phyloP scores from a whole-genome alignment of 192 early-diverging fungal genomes.

The Bifiguratus adelaidae region DNA sequence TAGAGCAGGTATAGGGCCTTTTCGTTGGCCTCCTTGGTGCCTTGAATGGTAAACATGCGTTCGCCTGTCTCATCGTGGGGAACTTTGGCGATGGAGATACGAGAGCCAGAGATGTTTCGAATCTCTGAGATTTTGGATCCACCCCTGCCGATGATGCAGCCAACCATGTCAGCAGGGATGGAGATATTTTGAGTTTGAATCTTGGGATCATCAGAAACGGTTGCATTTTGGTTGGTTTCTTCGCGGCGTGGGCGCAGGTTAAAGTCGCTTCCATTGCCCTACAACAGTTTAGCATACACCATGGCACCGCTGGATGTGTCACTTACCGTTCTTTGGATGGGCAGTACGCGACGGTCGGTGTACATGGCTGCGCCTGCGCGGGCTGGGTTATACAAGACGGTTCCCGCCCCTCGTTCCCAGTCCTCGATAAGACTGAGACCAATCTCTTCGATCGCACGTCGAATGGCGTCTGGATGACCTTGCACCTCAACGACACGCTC shows the following conservation, averaged over 20 bases:
- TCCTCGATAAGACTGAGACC: conserved; percentile 80
- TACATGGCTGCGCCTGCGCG: no score
- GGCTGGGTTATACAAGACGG: conserved; percentile 77
- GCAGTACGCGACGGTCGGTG: no score
- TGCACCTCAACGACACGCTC: conserved; percentile 87
- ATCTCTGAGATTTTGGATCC: conserved; percentile 78
- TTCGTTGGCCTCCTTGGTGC: conserved; percentile 77
- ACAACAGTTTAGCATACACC: no score
- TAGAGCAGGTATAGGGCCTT: conserved; percentile 88
- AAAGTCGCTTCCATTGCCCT: conserved; percentile 34
- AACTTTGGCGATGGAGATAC: conserved; percentile 84
- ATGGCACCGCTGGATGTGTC: no score
- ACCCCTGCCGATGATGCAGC: conserved; percentile 93
- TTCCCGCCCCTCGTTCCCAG: conserved; percentile 71
- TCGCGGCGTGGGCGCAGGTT: conserved; percentile 15
- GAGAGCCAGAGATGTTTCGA: conserved; percentile 66
- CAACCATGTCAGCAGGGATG: conserved; percentile 93
- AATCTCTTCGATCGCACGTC: conserved; percentile 75
- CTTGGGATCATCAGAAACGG: conserved; percentile 30
- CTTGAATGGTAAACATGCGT: conserved; percentile 87
- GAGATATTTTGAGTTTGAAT: conserved; percentile 78
- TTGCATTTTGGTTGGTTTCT: conserved; percentile 12
- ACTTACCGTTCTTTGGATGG: no score
- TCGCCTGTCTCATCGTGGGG: conserved; percentile 72
- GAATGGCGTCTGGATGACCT: conserved; percentile 77